A percentile compares a stretch with the other conserved stretches of the same genome.
Conservation (phyloP, 345 rosid genomes). For the Passiflora organensis region DNA sequence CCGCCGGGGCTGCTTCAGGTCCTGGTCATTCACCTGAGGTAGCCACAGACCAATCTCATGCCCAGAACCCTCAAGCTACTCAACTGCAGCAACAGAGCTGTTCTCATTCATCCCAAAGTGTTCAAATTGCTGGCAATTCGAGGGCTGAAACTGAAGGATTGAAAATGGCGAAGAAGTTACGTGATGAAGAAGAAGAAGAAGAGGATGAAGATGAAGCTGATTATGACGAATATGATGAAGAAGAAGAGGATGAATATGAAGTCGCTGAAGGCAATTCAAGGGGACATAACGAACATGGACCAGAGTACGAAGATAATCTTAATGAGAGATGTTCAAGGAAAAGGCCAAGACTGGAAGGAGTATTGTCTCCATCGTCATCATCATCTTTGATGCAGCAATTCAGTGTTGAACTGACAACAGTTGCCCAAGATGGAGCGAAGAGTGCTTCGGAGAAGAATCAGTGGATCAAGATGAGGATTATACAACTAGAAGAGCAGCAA, state of each 20-base stretch:
- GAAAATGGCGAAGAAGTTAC: conserved; percentile 32
- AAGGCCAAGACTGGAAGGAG: conserved; percentile 32
- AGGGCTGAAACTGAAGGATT: conserved; percentile 31
- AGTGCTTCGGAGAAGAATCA: conserved; percentile 87
- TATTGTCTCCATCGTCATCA: conserved; percentile 1
- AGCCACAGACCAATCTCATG: conserved; percentile 28
- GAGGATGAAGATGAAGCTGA: conserved; percentile 44
- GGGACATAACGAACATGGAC: conserved; percentile 38
- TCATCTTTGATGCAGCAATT: conserved; percentile 44
- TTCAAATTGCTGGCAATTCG: conserved; percentile 16
- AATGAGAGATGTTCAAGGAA: conserved; percentile 26
- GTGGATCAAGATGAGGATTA: conserved; percentile 53
- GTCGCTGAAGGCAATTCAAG: conserved; percentile 33
- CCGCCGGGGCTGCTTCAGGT: conserved; percentile 21
- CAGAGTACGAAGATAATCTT: conserved; percentile 38
- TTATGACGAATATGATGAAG: conserved; percentile 19
- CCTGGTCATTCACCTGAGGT: conserved; percentile 37
- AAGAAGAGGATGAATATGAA: conserved; percentile 32
- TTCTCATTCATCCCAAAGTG: conserved; percentile 44
- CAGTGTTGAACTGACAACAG: conserved; percentile 36
- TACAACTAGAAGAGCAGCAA: conserved; percentile 73
- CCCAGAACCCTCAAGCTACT: conserved; percentile 28
- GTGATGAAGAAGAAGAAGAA: conserved; percentile 39
- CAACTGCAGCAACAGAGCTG: conserved; percentile 39
- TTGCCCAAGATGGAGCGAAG: conserved; percentile 49